These are phyloP conservation scores for Pneumocystis oryctolagi DNA, from an alignment of 1,139 yeast genomes.

Conservation along the genomic window DNA sequence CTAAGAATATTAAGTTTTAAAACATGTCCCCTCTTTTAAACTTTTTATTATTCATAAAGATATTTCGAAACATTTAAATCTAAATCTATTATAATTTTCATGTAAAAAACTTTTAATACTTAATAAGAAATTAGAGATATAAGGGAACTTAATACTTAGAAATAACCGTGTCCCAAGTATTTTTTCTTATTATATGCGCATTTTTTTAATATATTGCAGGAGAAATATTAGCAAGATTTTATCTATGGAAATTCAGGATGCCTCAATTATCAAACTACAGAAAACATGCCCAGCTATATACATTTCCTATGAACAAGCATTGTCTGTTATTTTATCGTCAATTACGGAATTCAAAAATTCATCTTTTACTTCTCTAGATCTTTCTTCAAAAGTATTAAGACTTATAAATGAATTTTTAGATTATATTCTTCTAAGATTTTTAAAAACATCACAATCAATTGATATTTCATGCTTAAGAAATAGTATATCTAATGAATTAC, in stretches of 20 bases:
- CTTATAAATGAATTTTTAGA: constrained; percentile 13
- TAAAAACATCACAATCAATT: constrained; percentile 11
- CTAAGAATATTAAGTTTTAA: no score
- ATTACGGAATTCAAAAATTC: background rate
- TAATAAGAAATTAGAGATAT: background rate
- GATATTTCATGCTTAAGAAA: constrained; percentile 7
- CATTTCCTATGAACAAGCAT: background rate
- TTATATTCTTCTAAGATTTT: constrained; percentile 9
- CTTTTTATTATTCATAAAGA: no score
- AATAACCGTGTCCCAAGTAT: background rate
- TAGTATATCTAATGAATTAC: constrained; percentile 9
- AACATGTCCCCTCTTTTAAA: no score
- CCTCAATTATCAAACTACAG: background rate
- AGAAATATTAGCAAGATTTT: background rate
- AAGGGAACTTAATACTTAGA: background rate
- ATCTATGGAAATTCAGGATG: background rate
- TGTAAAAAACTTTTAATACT: background rate
- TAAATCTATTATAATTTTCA: no score
- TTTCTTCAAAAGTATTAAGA: background rate
- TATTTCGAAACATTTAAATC: background rate
- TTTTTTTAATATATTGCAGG: background rate
- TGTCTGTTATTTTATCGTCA: background rate
- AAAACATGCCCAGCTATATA: background rate
- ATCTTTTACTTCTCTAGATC: background rate
- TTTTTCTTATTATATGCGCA: background rate